Percentiles rank a stretch among this genome's conserved stretches.
These are phyloP conservation scores for Lichtheimia hyalospora DNA, from an alignment of 371 early-diverging fungal species.

Conservation along the genomic window DNA sequence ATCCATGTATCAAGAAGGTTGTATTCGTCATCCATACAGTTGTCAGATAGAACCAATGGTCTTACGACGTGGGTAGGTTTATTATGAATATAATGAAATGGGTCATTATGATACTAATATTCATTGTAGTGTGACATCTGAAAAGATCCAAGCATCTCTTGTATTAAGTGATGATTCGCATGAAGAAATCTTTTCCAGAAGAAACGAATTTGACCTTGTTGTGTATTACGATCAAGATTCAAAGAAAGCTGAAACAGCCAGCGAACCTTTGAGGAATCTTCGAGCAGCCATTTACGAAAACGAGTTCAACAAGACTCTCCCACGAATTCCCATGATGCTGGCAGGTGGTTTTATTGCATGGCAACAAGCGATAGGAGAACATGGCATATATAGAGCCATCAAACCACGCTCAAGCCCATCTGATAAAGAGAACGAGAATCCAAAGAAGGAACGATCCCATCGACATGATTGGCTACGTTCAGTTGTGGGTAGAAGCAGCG, in stretches of 20 bases:
- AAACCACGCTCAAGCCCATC: not conserved
- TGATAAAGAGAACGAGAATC: slow-evolving; percentile 1
- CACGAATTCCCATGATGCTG: slow-evolving; percentile 64
- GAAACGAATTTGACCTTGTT: slow-evolving; percentile 72
- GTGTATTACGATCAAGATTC: slow-evolving; percentile 73
- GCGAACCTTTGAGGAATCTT: slow-evolving; percentile 35
- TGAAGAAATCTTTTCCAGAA: slow-evolving; percentile 60
- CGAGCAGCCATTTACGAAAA: slow-evolving; percentile 57
- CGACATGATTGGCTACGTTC: slow-evolving; percentile 16
- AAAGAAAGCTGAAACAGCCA: slow-evolving; percentile 7
- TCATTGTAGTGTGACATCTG: slow-evolving; percentile 37
- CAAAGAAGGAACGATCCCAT: not conserved
- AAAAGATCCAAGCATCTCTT: slow-evolving; percentile 45
- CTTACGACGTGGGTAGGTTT: slow-evolving; percentile 54
- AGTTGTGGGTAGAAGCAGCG: slow-evolving; percentile 17
- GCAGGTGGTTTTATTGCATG: slow-evolving; percentile 80
- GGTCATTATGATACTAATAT: not conserved
- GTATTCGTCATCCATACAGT: slow-evolving; percentile 66
- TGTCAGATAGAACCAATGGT: slow-evolving; percentile 84
- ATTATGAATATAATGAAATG: not conserved
- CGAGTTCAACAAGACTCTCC: slow-evolving; percentile 53
- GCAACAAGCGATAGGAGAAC: slow-evolving; percentile 46
- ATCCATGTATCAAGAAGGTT: slow-evolving; percentile 67
- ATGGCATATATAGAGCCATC: slow-evolving; percentile 29
- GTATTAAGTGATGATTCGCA: slow-evolving; percentile 48